phyloP scores from a whole-genome alignment of 116 monocot genomes.

The Zostera marina region DNA sequence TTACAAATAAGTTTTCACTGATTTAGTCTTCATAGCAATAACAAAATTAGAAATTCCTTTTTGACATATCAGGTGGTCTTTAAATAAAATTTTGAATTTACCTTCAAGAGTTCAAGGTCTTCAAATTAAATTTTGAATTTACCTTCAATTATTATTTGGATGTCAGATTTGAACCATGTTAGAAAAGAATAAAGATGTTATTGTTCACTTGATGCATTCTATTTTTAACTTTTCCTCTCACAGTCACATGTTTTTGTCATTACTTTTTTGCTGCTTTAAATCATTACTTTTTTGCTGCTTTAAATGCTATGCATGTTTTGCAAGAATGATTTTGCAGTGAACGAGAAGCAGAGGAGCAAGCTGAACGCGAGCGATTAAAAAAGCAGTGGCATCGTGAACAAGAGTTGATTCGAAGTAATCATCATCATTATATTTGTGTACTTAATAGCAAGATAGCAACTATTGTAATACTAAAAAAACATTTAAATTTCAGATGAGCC shows the following conservation, averaged over 20 bases:
- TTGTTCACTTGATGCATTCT: too few species aligned
- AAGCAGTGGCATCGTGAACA: conserved; percentile 85
- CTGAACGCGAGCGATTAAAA: conserved; percentile 70
- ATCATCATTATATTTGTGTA: neutral
- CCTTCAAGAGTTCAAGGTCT: too few species aligned
- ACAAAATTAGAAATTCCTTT: too few species aligned
- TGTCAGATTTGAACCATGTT: too few species aligned
- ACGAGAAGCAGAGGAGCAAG: conserved; percentile 97
- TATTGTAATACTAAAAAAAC: neutral
- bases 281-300: conserved; percentile 10
- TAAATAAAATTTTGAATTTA: too few species aligned
- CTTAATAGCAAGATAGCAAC: neutral
- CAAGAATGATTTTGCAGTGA: conserved; percentile 78
- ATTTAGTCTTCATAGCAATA: too few species aligned
- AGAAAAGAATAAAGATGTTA: too few species aligned
- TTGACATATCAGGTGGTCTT: too few species aligned
- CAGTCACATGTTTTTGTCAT: neutral
- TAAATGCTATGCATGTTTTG: conserved; percentile 23
- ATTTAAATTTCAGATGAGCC: conserved; percentile 63
- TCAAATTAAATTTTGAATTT: too few species aligned
- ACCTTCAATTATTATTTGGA: too few species aligned
- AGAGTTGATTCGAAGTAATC: conserved; percentile 69
- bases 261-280: neutral
- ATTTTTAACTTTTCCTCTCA: neutral
- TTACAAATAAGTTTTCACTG: too few species aligned